Conservation (phyloP, 139 green algal species). For the Micromonas commoda region DNA sequence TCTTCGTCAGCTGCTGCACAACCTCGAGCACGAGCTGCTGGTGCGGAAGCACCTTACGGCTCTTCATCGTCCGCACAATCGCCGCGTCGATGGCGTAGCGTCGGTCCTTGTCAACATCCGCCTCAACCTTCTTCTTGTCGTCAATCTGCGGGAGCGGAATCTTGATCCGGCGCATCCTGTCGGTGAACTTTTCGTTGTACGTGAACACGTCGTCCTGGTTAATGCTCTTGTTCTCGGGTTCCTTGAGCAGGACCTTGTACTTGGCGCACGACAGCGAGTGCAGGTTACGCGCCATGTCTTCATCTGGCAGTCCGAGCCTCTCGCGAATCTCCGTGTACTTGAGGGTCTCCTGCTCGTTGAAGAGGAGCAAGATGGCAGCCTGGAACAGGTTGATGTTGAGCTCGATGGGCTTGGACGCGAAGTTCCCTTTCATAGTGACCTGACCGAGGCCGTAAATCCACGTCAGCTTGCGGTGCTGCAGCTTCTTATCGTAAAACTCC, state of each 20-base stretch:
- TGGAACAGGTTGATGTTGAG: slow-evolving; percentile 79
- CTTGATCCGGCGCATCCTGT: slow-evolving; percentile 85
- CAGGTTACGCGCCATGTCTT: slow-evolving; percentile 79
- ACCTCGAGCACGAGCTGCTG: slow-evolving; percentile 92
- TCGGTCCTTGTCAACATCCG: slow-evolving; percentile 92
- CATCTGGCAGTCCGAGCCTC: slow-evolving; percentile 71
- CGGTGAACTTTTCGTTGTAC: slow-evolving; percentile 81
- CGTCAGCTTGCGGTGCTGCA: slow-evolving; percentile 78
- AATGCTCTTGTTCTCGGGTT: slow-evolving; percentile 52
- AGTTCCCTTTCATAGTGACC: slow-evolving; percentile 59
- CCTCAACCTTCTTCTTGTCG: slow-evolving; percentile 89
- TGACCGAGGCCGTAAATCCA: slow-evolving; percentile 90
- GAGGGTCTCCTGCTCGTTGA: slow-evolving; percentile 74
- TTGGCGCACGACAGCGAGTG: slow-evolving; percentile 83
- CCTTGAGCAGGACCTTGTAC: slow-evolving; percentile 83
- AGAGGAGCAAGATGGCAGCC: slow-evolving; percentile 75
- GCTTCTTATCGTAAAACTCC: slow-evolving; percentile 68
- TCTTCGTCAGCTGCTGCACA: slow-evolving; percentile 86
- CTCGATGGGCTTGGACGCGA: slow-evolving; percentile 77
- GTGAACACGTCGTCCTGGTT: slow-evolving; percentile 76
- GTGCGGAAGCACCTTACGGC: slow-evolving; percentile 77
- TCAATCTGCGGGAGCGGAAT: slow-evolving; percentile 65
- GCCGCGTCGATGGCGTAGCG: slow-evolving; percentile 76
- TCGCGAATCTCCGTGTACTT: slow-evolving; percentile 71
- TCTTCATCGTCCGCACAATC: slow-evolving; percentile 89